Base-by-base conservation (phyloP, 768 basidiomycete species). In the Artomyces pyxidatus region DNA sequence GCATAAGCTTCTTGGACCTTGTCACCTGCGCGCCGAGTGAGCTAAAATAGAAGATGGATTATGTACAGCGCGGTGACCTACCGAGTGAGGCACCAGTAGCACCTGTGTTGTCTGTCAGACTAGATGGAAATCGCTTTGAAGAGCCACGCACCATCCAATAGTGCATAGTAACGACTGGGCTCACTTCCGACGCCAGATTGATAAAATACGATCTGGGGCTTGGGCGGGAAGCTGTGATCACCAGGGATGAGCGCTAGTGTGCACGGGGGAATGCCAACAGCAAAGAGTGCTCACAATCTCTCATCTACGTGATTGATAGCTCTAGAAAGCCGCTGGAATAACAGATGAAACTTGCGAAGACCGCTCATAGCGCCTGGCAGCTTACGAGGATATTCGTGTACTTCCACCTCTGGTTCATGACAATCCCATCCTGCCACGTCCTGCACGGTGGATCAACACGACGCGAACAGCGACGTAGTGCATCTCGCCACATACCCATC, bases 1-100 rank as follows among this genome's bases (percentile, higher is more conserved):
- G 76, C 81, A 65, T 86, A 85, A 28, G 80, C 85, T 54, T 87
- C 83, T 64, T 87, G 80, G 2, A 88, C 81, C 58, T 88, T 86
- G 49, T 81, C 80, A 35, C 67, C 83, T 86, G 55, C 42, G 27
- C 32, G 21, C n/a, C 10, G 21, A 41, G 26, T n/a, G 45, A 26
- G 57, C 54, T 21, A 37, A 41, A 37, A 19, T 17, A 43, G 17
- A 40, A 17, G 35, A 23, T 16, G 30, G 27, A n/a, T 5, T 11
- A n/a, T 21, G 26, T 8, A 29, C 14, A 32, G 30, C 3, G 11
- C 26, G 1, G 27, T 28, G 16, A 37, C 60, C 29, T 59, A 83
- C 85, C 81, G 54, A 88, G 64, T 35, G 76, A 73, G 39, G 69
- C 72, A 21, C 84, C 85, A 2, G 78, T 80, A n/a, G 76, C 72